phyloP scores from a whole-genome alignment of 1,284 basidiomycete species.

The Paramarasmius palmivorus region DNA sequence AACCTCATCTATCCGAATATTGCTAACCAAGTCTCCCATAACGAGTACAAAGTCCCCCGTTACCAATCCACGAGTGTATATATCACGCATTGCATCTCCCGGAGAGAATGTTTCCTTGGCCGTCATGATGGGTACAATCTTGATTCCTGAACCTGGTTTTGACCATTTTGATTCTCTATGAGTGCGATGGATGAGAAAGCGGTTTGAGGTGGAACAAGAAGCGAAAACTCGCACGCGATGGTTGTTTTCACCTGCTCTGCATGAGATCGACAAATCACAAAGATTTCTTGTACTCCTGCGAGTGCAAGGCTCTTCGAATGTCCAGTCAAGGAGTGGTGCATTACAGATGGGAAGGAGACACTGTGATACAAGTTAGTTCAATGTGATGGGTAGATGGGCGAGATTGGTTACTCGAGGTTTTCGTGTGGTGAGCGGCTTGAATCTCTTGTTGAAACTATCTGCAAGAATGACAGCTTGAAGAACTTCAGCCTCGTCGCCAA shows the following conservation, averaged over 20 bases:
- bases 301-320: slow-evolving; percentile 91
- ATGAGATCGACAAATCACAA: slow-evolving; percentile 90
- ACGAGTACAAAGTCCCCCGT: slow-evolving; percentile 94
- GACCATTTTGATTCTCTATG: slow-evolving; percentile 79
- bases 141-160: slow-evolving; percentile 72
- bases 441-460: slow-evolving; percentile 93
- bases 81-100: slow-evolving; percentile 95
- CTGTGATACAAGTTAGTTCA: slow-evolving; percentile 40
- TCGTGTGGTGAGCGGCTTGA: slow-evolving; percentile 82
- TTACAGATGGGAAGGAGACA: slow-evolving; percentile 95
- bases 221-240: slow-evolving; percentile 63
- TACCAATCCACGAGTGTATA: slow-evolving; percentile 92
- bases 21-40: slow-evolving; percentile 93
- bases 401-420: slow-evolving; percentile 72
- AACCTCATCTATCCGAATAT: slow-evolving; percentile 87
- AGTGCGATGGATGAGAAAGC: slow-evolving; percentile 12
- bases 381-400: slow-evolving; percentile 14
- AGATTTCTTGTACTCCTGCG: slow-evolving; percentile 93
- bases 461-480: slow-evolving; percentile 93
- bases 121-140: slow-evolving; percentile 86
- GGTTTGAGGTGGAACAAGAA: slow-evolving; percentile 11
- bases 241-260: slow-evolving; percentile 80
- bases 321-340: slow-evolving; percentile 92
- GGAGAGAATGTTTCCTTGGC: slow-evolving; percentile 88
- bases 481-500: slow-evolving; percentile 73